Percentiles rank a stretch among this genome's conserved stretches.
These are phyloP conservation scores for Exserohilum turcica DNA, from an alignment of 2,329 filamentous ascomycete species.

Conservation along the genomic window DNA sequence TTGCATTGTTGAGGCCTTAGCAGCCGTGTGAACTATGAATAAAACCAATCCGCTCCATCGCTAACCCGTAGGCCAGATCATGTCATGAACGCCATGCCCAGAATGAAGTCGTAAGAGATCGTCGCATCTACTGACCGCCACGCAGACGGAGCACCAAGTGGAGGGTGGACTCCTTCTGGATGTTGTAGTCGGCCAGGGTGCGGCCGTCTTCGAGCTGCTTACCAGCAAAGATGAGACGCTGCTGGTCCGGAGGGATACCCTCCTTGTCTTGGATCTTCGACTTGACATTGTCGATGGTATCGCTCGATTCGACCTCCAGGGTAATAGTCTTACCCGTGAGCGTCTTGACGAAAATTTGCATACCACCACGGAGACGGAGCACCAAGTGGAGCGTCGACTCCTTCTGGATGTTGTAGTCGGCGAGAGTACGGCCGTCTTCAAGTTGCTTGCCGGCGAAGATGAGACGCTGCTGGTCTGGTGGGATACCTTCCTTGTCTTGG, in stretches of 20 bases:
- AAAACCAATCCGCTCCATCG: constrained; percentile 19
- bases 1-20: constrained; percentile 36
- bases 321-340: constrained; percentile 90
- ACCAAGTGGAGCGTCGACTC: constrained; percentile 85
- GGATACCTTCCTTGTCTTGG: constrained; percentile 96
- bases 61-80: constrained; percentile 30
- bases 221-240: constrained; percentile 89
- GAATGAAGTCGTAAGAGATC: constrained; percentile 22
- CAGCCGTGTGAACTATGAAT: constrained; percentile 39
- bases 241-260: constrained; percentile 92
- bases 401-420: constrained; percentile 96
- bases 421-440: constrained; percentile 88
- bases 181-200: constrained; percentile 93
- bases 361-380: constrained; percentile 83
- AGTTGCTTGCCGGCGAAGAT: constrained; percentile 97
- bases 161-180: constrained; percentile 74
- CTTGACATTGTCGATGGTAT: constrained; percentile 95
- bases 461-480: constrained; percentile 91
- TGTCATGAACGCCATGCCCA: constrained; percentile 41
- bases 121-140: constrained; percentile 56
- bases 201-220: constrained; percentile 94
- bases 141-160: constrained; percentile 67
- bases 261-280: constrained; percentile 78
- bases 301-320: constrained; percentile 83
- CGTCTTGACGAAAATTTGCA: constrained; percentile 64